phyloP scores from a whole-genome alignment of 768 basidiomycete genomes.

The Rhodotorula babjevae region DNA sequence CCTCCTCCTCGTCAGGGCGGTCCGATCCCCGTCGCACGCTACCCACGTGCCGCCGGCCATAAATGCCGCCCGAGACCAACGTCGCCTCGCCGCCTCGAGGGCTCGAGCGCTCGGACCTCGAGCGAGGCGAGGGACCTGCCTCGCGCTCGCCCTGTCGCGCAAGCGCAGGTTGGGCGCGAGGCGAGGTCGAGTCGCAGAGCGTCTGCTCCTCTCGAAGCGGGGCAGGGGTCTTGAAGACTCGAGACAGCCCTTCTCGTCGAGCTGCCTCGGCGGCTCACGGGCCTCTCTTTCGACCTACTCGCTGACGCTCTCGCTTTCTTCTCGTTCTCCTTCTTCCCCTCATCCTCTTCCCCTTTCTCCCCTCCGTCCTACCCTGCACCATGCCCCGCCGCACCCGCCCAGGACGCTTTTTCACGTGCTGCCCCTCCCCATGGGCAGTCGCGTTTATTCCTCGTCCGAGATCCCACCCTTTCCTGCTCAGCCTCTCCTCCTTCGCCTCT shows the following conservation, averaged over 20 bases:
- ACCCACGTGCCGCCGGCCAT: neutral
- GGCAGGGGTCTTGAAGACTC: neutral
- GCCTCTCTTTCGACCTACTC: too few relatives aligned
- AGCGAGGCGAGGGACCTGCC: too few relatives aligned
- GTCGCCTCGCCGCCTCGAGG: neutral
- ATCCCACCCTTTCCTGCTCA: neutral
- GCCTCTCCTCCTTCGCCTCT: too few relatives aligned
- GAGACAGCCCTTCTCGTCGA: neutral
- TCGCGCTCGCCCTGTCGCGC: too few relatives aligned
- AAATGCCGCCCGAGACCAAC: neutral
- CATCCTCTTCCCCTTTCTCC: too few relatives aligned
- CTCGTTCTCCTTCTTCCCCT: too few relatives aligned
- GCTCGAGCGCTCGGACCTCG: neutral
- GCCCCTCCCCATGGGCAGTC: neutral
- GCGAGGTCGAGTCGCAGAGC: neutral
- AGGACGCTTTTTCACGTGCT: neutral
- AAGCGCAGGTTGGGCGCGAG: too few relatives aligned
- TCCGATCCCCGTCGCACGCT: neutral
- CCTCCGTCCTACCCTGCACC: too few relatives aligned
- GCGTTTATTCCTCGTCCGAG: slow-evolving; percentile 5
- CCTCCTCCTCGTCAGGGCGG: neutral
- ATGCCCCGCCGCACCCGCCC: too few relatives aligned
- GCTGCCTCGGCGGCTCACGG: too few relatives aligned
- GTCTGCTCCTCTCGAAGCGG: too few relatives aligned
- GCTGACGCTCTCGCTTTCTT: too few relatives aligned